Percentiles rank a stretch among this genome's conserved stretches.
phyloP scores from a whole-genome alignment of 108 stramenopile species.

The Nitzschia sp. region DNA sequence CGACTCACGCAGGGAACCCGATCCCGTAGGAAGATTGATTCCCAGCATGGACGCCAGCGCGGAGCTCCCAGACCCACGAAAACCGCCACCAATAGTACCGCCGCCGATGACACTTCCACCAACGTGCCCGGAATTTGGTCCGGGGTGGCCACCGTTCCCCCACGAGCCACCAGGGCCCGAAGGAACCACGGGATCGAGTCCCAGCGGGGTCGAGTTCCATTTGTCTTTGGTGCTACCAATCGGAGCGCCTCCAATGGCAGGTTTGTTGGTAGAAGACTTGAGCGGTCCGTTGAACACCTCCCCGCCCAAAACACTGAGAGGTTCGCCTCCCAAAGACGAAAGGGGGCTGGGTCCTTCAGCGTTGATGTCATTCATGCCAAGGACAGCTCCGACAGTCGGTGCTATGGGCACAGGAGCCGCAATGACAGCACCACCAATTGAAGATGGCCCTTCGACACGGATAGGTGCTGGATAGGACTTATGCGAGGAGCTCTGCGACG shows the following conservation, averaged over 20 bases:
- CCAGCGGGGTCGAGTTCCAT: conserved; percentile 31
- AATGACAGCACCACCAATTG: conserved; percentile 53
- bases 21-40: conserved; percentile 79
- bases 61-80: conserved; percentile 59
- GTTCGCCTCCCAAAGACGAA: conserved; percentile 10
- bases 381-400: conserved; percentile 38
- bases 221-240: conserved; percentile 43
- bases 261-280: conserved; percentile 10
- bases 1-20: conserved; percentile 70
- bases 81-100: conserved; percentile 36
- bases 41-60: conserved; percentile 86
- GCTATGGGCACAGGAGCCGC: conserved; percentile 43
- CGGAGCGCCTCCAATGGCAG: conserved; percentile 30
- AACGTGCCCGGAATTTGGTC: conserved; percentile 15
- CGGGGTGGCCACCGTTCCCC: conserved; percentile 23
- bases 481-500: not conserved
- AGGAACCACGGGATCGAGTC: conserved; percentile 23
- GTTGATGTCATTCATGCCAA: conserved; percentile 44
- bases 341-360: conserved; percentile 7
- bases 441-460: conserved; percentile 6
- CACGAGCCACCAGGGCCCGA: conserved; percentile 20
- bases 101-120: conserved; percentile 48
- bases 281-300: conserved; percentile 57
- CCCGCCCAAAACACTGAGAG: conserved; percentile 48
- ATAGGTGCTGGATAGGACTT: not conserved